Percentiles rank a stretch among this genome's conserved stretches.
phyloP scores from a whole-genome alignment of 2,329 filamentous ascomycete species.

The Cordyceps cicadae region DNA sequence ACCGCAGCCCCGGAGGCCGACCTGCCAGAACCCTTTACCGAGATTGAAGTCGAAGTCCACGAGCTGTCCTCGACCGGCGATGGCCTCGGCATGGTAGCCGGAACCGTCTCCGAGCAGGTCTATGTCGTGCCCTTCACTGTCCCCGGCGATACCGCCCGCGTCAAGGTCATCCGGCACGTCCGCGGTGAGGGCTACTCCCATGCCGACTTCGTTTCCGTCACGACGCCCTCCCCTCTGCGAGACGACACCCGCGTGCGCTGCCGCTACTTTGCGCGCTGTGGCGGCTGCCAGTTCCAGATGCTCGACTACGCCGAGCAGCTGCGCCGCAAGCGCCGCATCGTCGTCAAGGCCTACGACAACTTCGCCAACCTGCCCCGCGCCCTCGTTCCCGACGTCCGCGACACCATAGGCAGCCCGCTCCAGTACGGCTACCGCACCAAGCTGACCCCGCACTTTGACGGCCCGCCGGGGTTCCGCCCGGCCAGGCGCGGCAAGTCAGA shows the following conservation, averaged over 20 bases:
- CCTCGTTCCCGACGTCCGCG: conserved; percentile 64
- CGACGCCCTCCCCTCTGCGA: conserved; percentile 63
- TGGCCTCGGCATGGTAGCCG: conserved; percentile 60
- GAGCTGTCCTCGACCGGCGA: conserved; percentile 88
- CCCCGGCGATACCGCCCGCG: conserved; percentile 72
- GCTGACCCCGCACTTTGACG: conserved; percentile 91
- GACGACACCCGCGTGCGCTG: conserved; percentile 72
- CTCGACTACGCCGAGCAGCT: conserved; percentile 82
- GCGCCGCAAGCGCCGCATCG: conserved; percentile 70
- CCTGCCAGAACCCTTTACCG: conserved; percentile 60
- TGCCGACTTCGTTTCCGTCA: conserved; percentile 74
- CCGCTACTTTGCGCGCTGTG: conserved; percentile 79
- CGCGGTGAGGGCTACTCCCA: conserved; percentile 58
- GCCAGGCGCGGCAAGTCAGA: conserved; percentile 32
- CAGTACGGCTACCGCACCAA: conserved; percentile 95
- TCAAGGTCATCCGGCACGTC: conserved; percentile 71
- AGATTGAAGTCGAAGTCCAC: conserved; percentile 74
- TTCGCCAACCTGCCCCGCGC: conserved; percentile 77
- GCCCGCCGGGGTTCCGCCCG: conserved; percentile 48
- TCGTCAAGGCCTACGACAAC: conserved; percentile 86
- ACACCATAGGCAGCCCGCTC: conserved; percentile 83
- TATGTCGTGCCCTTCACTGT: conserved; percentile 85
- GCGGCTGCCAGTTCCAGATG: conserved; percentile 97
- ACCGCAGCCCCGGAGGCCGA: not conserved
- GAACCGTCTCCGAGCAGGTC: conserved; percentile 47